phyloP scores from a whole-genome alignment of 345 rosid genomes.

The Limnanthes douglasii region DNA sequence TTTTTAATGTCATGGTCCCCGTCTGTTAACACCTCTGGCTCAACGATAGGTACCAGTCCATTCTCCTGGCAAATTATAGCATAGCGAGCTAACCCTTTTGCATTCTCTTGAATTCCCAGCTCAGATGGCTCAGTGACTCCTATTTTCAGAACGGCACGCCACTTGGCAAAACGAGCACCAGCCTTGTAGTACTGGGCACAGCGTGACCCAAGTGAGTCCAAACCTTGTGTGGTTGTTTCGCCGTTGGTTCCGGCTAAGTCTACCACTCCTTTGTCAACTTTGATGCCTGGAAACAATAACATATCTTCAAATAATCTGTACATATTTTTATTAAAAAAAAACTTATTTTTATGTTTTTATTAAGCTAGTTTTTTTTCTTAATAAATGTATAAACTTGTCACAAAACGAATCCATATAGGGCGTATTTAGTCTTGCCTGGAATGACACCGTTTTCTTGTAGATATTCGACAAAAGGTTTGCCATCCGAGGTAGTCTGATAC shows the following conservation, averaged over 20 bases:
- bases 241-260: slow-evolving; percentile 74
- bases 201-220: slow-evolving; percentile 65
- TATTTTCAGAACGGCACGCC: slow-evolving; percentile 94
- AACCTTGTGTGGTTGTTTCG: slow-evolving; percentile 92
- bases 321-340: too few species aligned
- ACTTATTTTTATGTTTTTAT: too few species aligned
- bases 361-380: too few species aligned
- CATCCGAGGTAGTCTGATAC: slow-evolving; percentile 62
- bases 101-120: slow-evolving; percentile 73
- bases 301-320: too few species aligned
- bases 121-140: slow-evolving; percentile 75
- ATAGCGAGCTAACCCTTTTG: slow-evolving; percentile 87
- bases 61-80: slow-evolving; percentile 95
- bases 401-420: too few species aligned
- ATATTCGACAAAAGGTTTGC: slow-evolving; percentile 72
- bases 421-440: too few species aligned
- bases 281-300: too few species aligned
- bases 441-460: slow-evolving; percentile 65
- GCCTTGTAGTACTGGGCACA: slow-evolving; percentile 89
- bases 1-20: slow-evolving; percentile 68
- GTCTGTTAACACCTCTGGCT: slow-evolving; percentile 82
- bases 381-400: too few species aligned
- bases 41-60: slow-evolving; percentile 84
- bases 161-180: slow-evolving; percentile 89
- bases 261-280: slow-evolving; percentile 91